These are phyloP conservation scores for Backusella liffmaniae DNA, from an alignment of 192 early-diverging fungal genomes.

Conservation along the genomic window DNA sequence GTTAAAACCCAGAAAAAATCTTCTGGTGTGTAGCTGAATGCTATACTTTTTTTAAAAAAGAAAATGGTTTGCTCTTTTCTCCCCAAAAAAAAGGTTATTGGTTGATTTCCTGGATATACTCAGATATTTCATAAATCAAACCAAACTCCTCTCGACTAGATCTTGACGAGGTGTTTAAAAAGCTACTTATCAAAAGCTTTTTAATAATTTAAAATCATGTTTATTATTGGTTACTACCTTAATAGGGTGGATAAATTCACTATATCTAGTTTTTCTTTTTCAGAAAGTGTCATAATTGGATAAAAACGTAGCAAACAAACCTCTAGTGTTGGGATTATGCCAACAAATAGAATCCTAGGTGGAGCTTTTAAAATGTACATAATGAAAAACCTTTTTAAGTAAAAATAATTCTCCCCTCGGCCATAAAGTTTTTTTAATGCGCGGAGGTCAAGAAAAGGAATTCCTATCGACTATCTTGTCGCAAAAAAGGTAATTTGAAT, in stretches of 20 bases:
- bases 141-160: neutral
- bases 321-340: neutral
- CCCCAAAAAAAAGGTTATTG: neutral
- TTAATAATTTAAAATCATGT: neutral
- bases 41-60: neutral
- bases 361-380: neutral
- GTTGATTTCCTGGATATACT: neutral
- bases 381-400: neutral
- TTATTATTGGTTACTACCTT: neutral
- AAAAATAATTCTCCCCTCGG: neutral
- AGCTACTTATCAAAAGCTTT: neutral
- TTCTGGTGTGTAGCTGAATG: neutral
- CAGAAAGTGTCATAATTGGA: neutral
- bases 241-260: neutral
- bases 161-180: neutral
- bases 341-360: neutral
- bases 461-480: neutral
- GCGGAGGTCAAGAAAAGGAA: conserved; percentile 6
- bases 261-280: neutral
- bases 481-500: conserved; percentile 6
- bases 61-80: neutral
- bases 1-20: no score
- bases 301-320: neutral
- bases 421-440: neutral
- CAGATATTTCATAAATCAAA: conserved; percentile 1